These are phyloP conservation scores for Sarcodon aspratus DNA, from an alignment of 768 basidiomycete species.

Conservation along the genomic window DNA sequence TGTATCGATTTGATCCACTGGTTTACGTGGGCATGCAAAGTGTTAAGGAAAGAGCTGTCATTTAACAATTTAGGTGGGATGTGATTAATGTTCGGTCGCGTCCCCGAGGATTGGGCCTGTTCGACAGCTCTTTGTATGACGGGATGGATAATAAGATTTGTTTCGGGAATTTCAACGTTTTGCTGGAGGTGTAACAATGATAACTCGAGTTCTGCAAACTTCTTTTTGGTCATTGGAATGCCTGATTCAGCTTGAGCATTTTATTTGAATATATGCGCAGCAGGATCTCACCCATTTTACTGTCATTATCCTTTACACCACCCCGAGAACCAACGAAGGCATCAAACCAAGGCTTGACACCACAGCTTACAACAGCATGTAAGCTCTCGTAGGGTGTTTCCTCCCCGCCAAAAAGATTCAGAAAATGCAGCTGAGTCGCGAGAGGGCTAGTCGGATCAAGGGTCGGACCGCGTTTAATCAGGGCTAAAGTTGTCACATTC, in stretches of 20 bases:
- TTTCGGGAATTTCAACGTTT: constrained; percentile 98
- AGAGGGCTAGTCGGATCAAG: constrained; percentile 77
- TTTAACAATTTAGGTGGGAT: constrained; percentile 64
- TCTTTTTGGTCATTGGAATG: constrained; percentile 98
- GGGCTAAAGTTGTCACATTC: constrained; percentile 77
- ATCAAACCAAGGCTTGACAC: constrained; percentile 97
- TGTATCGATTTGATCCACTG: constrained; percentile 98
- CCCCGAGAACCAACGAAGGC: constrained; percentile 86
- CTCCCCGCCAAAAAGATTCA: constrained; percentile 84
- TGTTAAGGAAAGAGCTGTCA: constrained; percentile 89
- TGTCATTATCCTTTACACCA: constrained; percentile 64
- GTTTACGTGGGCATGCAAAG: constrained; percentile 88
- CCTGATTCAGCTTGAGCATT: constrained; percentile 23
- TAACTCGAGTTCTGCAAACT: constrained; percentile 95
- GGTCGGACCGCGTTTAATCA: constrained; percentile 85
- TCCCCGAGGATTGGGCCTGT: constrained; percentile 43
- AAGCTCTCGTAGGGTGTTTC: constrained; percentile 92
- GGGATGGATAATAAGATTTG: constrained; percentile 86
- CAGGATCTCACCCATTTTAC: constrained; percentile 58
- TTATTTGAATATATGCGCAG: neutral
- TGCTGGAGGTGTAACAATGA: constrained; percentile 93
- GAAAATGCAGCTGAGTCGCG: constrained; percentile 77
- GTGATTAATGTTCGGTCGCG: constrained; percentile 64
- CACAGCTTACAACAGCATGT: constrained; percentile 89
- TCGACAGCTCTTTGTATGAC: constrained; percentile 82